Evolutionary conservation across 768 basidiomycete species (phyloP), one percentile per base, ranked within the genome.

Genomic region (Amanita molliuscula): DNA sequence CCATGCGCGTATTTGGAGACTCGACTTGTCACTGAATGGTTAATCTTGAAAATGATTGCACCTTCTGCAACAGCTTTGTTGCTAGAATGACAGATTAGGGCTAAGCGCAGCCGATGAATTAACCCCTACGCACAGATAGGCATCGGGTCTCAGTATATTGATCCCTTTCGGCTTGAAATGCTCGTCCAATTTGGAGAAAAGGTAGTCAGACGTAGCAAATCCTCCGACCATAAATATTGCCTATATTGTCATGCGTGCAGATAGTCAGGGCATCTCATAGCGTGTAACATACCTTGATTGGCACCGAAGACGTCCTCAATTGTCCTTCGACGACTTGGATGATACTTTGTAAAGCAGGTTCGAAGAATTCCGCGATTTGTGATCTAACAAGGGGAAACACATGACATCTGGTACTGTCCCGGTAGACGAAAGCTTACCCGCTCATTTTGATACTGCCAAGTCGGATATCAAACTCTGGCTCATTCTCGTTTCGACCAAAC

Each of bases 221-320:
- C 75, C 77, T 8, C 78, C 77, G 1, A 79, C 75, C 9, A 78
- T 61, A 47, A 78, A 70, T 20, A 76, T 65, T 7, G 64, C 52
- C 68, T 70, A 44, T 33, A 43, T 20, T 35, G 36, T 13, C 6
- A 5, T 34, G 16, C 15, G 23, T 16, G 25, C 33, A 1, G 20
- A 11, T 31, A 18, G 3, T 0, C 26, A 3, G 33, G 31, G 15
- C 11, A 25, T 11, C 13, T 5, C 5, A 13, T 2, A 6, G 0
- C 33, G 2, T 11, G 48, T 50, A 16, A 16, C 44, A 28, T 9
- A 49, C 48, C 48, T 42, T 49, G 34, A 49, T 49, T 20, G 48
- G 37, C 1, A 31, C 26, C 5, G 2, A 16, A 28, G 38, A 29
- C 7, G 5, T 29, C 20, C 21, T 25, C 4, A 15, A 33, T 20